phyloP scores from a whole-genome alignment of 805 yeast species.

The Candida quercuum region DNA sequence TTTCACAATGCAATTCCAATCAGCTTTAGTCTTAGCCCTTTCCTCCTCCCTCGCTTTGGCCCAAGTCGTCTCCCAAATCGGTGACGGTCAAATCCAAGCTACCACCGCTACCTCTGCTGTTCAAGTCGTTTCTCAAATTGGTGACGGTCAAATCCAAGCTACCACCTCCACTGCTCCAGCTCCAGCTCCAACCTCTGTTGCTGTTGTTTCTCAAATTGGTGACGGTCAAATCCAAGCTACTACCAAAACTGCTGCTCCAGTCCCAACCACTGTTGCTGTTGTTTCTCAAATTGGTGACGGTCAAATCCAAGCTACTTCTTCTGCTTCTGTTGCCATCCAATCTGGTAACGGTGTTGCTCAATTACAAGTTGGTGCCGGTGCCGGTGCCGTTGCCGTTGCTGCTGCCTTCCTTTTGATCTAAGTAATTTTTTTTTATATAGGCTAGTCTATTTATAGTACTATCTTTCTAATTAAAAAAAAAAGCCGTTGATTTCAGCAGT shows the following conservation, averaged over 20 bases:
- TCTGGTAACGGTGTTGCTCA: slow-evolving; percentile 17
- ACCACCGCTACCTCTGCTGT: slow-evolving; percentile 17
- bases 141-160: slow-evolving; percentile 28
- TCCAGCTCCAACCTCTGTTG: slow-evolving; percentile 40
- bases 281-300: slow-evolving; percentile 51
- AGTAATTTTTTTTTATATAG: slow-evolving; percentile 1
- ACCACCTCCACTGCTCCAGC: slow-evolving; percentile 25
- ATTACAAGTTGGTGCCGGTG: slow-evolving; percentile 17
- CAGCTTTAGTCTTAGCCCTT: slow-evolving; percentile 3
- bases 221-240: slow-evolving; percentile 19
- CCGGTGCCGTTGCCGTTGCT: slow-evolving; percentile 19
- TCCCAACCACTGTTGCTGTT: slow-evolving; percentile 28
- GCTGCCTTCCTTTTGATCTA: slow-evolving; percentile 20
- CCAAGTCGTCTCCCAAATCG: slow-evolving; percentile 31
- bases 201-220: slow-evolving; percentile 31
- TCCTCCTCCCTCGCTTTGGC: slow-evolving; percentile 24
- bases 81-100: slow-evolving; percentile 38
- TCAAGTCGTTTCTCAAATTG: slow-evolving; percentile 22
- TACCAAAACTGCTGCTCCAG: slow-evolving; percentile 5
- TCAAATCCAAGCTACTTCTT: slow-evolving; percentile 31
- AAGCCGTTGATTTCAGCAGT: no score
- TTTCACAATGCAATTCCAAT: slow-evolving; percentile 11
- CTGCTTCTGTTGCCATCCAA: slow-evolving; percentile 25
- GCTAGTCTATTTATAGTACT: no score
- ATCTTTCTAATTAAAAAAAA: no score